Evolutionary conservation across 192 early-diverging fungal species (phyloP).

Genomic region (Cladochytrium replicatum): DNA sequence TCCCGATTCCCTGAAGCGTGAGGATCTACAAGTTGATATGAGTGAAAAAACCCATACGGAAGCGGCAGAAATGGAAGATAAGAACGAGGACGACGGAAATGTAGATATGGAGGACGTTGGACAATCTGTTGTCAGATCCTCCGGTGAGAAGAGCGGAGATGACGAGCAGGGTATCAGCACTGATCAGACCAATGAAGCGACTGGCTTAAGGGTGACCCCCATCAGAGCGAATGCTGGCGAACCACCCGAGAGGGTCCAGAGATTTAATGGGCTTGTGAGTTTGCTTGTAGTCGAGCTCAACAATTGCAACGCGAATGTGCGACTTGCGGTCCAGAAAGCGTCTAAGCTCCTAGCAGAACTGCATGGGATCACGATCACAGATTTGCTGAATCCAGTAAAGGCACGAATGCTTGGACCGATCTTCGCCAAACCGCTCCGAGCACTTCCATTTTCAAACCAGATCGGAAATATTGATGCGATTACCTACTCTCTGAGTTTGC

Average conservation of each 20-base stretch:
- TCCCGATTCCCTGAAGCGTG: too few relatives aligned
- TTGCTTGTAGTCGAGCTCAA: slow-evolving; percentile 84
- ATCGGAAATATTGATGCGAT: slow-evolving; percentile 99
- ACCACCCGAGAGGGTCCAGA: slow-evolving; percentile 22
- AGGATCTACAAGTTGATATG: too few relatives aligned
- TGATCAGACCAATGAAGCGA: too few relatives aligned
- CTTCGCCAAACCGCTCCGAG: slow-evolving; percentile 92
- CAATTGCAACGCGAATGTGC: slow-evolving; percentile 77
- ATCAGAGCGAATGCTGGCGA: slow-evolving; percentile 9
- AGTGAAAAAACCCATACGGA: too few relatives aligned
- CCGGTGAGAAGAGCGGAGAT: too few relatives aligned
- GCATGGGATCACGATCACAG: slow-evolving; percentile 69
- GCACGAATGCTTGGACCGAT: slow-evolving; percentile 85
- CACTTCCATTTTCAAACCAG: slow-evolving; percentile 90
- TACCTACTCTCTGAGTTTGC: slow-evolving; percentile 83
- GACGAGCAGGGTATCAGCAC: too few relatives aligned
- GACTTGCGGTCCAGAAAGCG: slow-evolving; percentile 77
- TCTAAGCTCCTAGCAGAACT: slow-evolving; percentile 73
- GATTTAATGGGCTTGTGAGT: slow-evolving; percentile 68
- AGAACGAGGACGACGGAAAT: neutral
- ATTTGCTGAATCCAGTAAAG: slow-evolving; percentile 70
- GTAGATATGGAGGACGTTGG: neutral
- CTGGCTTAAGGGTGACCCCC: too few relatives aligned
- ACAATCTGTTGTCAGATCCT: neutral
- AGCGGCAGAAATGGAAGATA: slow-evolving; percentile 5